Conservation (phyloP, 2,329 filamentous ascomycete genomes). For the Chlorencoelia australis region DNA sequence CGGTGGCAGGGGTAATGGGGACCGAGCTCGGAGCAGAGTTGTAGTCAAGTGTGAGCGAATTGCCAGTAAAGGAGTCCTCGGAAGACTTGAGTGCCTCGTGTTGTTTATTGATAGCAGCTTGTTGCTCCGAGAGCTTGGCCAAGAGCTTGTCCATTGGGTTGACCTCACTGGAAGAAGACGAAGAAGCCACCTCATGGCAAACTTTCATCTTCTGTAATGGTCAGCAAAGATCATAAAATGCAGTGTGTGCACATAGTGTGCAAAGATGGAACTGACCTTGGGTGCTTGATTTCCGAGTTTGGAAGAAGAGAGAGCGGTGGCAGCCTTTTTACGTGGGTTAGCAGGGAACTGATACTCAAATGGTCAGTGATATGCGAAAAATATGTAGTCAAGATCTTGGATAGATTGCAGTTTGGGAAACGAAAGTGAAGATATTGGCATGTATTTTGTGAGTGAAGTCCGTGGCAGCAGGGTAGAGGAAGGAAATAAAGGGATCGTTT, state of each 20-base stretch:
- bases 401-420: neutral
- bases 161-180: constrained; percentile 29
- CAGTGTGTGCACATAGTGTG: neutral
- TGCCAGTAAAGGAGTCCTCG: constrained; percentile 18
- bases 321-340: constrained; percentile 26
- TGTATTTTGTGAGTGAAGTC: neutral
- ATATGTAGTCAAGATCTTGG: constrained; percentile 2
- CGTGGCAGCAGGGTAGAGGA: neutral
- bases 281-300: constrained; percentile 45
- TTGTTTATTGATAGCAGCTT: constrained; percentile 48
- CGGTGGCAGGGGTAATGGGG: constrained; percentile 51
- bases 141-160: constrained; percentile 63
- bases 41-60: constrained; percentile 33
- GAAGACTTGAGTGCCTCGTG: constrained; percentile 39
- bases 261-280: constrained; percentile 35
- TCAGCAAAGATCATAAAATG: too few relatives aligned
- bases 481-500: too few relatives aligned
- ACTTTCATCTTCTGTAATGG: constrained; percentile 38
- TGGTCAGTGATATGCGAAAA: constrained; percentile 11
- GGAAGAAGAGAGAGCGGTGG: constrained; percentile 39
- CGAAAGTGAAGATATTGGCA: neutral
- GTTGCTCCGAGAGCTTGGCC: constrained; percentile 64
- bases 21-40: constrained; percentile 42
- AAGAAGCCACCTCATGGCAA: constrained; percentile 31
- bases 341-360: constrained; percentile 13